These are phyloP conservation scores for Balansia obtecta DNA, from an alignment of 2,329 filamentous ascomycete genomes.

Conservation along the genomic window DNA sequence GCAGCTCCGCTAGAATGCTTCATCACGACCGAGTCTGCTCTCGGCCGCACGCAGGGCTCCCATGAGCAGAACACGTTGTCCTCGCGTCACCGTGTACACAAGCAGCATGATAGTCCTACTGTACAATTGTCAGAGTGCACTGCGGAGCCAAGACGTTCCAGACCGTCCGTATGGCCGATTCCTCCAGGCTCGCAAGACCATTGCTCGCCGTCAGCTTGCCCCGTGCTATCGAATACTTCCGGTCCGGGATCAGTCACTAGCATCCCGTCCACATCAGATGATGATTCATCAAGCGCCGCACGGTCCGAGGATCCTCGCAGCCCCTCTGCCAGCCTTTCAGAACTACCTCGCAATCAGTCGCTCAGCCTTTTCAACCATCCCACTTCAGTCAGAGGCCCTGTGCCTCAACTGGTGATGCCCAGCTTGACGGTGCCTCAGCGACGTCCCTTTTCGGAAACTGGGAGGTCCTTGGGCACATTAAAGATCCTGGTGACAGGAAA, in stretches of 20 bases:
- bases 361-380: conserved; percentile 9
- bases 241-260: conserved; percentile 26
- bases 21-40: conserved; percentile 21
- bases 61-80: neutral
- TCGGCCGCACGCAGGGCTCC: conserved; percentile 14
- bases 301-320: conserved; percentile 18
- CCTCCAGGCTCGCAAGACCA: conserved; percentile 9
- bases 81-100: conserved; percentile 10
- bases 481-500: conserved; percentile 82
- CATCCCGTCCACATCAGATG: conserved; percentile 36
- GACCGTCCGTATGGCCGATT: conserved; percentile 1
- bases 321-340: conserved; percentile 11
- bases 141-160: neutral
- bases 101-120: conserved; percentile 9
- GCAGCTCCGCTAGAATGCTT: conserved; percentile 20
- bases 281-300: conserved; percentile 37
- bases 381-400: conserved; percentile 12
- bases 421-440: conserved; percentile 84
- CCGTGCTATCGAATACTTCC: conserved; percentile 14
- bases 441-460: conserved; percentile 78
- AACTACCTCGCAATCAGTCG: conserved; percentile 10
- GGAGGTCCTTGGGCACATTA: conserved; percentile 70
- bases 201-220: conserved; percentile 15
- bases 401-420: conserved; percentile 91
- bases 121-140: neutral